Base-by-base conservation (phyloP, 2,329 filamentous ascomycete species). In the Fonsecaea pedrosoi region DNA sequence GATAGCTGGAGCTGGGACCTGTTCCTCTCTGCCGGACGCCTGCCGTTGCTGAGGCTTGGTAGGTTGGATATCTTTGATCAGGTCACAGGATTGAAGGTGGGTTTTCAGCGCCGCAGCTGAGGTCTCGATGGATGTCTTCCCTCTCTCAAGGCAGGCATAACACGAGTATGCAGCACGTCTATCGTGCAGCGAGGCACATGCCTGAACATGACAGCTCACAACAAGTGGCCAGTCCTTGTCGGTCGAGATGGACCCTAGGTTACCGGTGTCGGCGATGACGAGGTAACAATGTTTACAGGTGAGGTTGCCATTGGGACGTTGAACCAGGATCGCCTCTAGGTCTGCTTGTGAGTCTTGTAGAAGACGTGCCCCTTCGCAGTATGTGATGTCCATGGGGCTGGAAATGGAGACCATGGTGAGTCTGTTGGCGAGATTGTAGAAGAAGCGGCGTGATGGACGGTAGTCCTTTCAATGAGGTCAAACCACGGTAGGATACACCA, bases 131-230 rank as follows among this genome's bases (percentile, higher is more conserved):
- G 50, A 45, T 1, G 53, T 55, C 53, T 56, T 48, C 13, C 60
- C 60, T 21, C 37, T 32, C 60, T 62, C 60, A 9, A 56, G 50
- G 48, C 60, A 62, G 7, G 60, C 60, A 48, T 55, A 62, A 25
- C 60, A 62, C 6, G 60, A 62, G 25, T 62, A 62, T 4, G 60
- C 60, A 1, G 60, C 60, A 8, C 50, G 60, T 2, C 60, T 38
- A 12, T 62, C 60, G 50, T 56, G 60, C 50, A 62, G 18, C 4
- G 60, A 62, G 7, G 32, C 37, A 50, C 60, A 62, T 10, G 60
- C 60, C 13, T 62, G 60, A 13, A 62, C 60, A 8, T 62, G 60
- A 18, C 60, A 62, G 53, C 60, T 56, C 60, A 62, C 60, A 7
- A 62, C 18, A 30, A 62, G 21, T 15, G 60, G 13, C 50, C 50